These are phyloP conservation scores for Trichoderma afroharzianum DNA, from an alignment of 2,329 filamentous ascomycete species.

Conservation along the genomic window DNA sequence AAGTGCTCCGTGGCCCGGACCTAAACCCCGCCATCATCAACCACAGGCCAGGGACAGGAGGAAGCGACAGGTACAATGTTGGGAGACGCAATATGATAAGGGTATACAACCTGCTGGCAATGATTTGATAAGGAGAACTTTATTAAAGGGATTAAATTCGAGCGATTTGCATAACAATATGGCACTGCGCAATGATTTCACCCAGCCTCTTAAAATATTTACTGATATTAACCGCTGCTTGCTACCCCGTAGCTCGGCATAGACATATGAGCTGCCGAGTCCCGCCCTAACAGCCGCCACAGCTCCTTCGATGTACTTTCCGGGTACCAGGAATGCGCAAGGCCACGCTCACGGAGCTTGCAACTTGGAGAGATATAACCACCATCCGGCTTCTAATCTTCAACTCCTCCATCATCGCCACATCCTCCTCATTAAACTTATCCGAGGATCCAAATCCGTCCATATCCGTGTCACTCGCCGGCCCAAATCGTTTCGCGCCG, in stretches of 20 bases:
- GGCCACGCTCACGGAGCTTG: background rate
- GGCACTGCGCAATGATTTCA: fast-evolving
- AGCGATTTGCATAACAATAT: background rate
- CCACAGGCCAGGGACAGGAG: background rate
- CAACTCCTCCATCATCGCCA: background rate
- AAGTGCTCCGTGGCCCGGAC: slow-evolving; percentile 13
- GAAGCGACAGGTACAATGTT: background rate
- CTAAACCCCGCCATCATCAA: slow-evolving; percentile 16
- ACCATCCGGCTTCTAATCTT: background rate
- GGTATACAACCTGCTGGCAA: background rate
- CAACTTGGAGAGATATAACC: slow-evolving; percentile 1
- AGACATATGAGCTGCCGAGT: background rate
- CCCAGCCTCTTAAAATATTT: background rate
- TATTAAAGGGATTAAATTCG: background rate
- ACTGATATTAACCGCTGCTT: background rate
- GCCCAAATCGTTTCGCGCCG: background rate
- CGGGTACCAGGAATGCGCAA: background rate
- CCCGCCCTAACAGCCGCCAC: background rate
- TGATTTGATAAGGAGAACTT: background rate
- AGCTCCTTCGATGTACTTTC: background rate
- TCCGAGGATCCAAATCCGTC: background rate
- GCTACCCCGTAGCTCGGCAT: background rate
- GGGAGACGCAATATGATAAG: background rate
- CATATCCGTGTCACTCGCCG: background rate
- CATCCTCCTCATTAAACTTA: background rate